A percentile compares a stretch with the other conserved stretches of the same genome.
These are phyloP conservation scores for Erucastrum elatum DNA, from an alignment of 345 rosid species.

Conservation along the genomic window DNA sequence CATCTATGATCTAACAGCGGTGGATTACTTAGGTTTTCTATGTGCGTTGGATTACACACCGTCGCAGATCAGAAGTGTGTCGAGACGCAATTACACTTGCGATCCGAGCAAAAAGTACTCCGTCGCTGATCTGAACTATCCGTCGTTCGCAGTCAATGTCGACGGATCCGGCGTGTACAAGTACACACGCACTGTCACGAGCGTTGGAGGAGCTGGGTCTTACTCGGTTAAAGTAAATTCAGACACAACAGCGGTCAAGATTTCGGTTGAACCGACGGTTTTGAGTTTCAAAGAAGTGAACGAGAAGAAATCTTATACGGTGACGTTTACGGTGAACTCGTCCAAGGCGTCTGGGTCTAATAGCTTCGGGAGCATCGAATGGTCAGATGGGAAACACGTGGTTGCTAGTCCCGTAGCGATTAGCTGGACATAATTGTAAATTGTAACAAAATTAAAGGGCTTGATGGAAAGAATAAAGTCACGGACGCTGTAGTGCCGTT, in stretches of 20 bases:
- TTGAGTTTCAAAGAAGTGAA: constrained; percentile 53
- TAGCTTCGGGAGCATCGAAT: constrained; percentile 60
- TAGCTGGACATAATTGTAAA: constrained; percentile 59
- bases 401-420: constrained; percentile 81
- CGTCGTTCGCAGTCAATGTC: constrained; percentile 64
- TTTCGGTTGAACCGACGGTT: constrained; percentile 59
- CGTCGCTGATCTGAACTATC: constrained; percentile 66
- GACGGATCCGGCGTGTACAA: constrained; percentile 44
- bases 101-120: constrained; percentile 49
- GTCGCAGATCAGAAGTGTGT: constrained; percentile 45
- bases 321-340: constrained; percentile 55
- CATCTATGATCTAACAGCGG: constrained; percentile 63
- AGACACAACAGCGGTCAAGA: constrained; percentile 47
- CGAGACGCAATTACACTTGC: constrained; percentile 54
- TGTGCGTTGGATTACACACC: constrained; percentile 69
- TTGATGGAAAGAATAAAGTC: background rate
- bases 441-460: background rate
- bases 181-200: constrained; percentile 66
- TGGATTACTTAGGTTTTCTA: constrained; percentile 70
- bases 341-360: constrained; percentile 42
- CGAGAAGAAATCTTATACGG: constrained; percentile 72
- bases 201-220: constrained; percentile 60
- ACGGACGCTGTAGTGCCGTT: constrained; percentile 21
- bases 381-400: constrained; percentile 74
- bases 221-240: constrained; percentile 54